Evolutionary conservation across 345 rosid genomes (phyloP), one percentile per base, ranked within the genome.

Genomic region (Anastatica hierochuntica): DNA sequence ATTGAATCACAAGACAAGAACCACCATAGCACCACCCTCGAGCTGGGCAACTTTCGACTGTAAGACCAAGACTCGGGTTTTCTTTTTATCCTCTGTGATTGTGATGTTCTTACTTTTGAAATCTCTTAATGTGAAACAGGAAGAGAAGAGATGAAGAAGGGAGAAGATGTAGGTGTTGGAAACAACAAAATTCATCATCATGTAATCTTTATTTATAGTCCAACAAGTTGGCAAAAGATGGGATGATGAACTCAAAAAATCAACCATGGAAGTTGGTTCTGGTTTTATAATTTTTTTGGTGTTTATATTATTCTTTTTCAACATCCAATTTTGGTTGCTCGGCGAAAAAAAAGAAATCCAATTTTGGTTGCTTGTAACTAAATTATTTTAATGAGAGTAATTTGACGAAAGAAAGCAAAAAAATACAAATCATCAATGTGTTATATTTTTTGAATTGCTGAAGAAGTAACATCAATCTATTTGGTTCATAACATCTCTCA

Each of bases 31-130:
- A 33, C 72, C 37, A 57, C 84, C 88, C 19, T 34, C 80, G 4
- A 56, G 62, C 63, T 81, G 94, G 94, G 79, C 79, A 18, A 81
- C 82, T 54, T 84, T 84, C 30, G 84, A 84, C 16, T 84, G 85
- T 79, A 67, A 72, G 80, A 31, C 55, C 38, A 42, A 34, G 37
- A 31, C 12, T 49, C 8, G 0, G 5, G 1, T 3, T 5, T 26
- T 26, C 21, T 6, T 10, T 18, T 8, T 9, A 14, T 9, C 23
- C 46, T 29, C 4, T 49, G 23, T 21, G 8, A 53, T 13, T 45
- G 0, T 8, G 10, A 47, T 6, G 33, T 42, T 56, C 41, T 49
- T 20, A 30, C n/a, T 47, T 46, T 56, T 7, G 7, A 23, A 57
- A 26, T 14, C 42, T 27, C 5, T 27, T 11, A 26, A 43, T 66